Evolutionary conservation across 2,329 filamentous ascomycete species (phyloP).

Genomic region (Pseudomassariella vexata): DNA sequence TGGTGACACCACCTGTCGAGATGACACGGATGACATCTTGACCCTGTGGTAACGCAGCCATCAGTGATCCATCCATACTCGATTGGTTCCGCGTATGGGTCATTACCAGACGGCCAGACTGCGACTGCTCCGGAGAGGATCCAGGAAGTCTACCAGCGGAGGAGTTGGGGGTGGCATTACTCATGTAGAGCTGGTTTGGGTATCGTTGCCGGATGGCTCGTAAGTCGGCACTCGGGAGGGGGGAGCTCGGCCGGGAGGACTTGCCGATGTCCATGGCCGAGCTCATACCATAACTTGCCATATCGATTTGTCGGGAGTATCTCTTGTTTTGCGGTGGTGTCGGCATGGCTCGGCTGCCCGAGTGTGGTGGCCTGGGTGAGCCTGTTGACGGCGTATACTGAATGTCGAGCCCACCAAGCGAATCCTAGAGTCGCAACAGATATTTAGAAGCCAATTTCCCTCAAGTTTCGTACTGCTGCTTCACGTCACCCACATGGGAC

Average conservation of each 20-base stretch:
- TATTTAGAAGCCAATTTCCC: slow-evolving; percentile 10
- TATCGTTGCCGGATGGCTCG: slow-evolving; percentile 53
- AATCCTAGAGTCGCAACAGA: slow-evolving; percentile 53
- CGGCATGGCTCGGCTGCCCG: slow-evolving; percentile 39
- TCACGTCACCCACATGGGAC: neutral
- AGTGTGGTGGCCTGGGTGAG: slow-evolving; percentile 57
- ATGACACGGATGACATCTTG: slow-evolving; percentile 91
- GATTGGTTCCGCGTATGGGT: slow-evolving; percentile 74
- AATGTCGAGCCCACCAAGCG: slow-evolving; percentile 72
- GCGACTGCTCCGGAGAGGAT: slow-evolving; percentile 58
- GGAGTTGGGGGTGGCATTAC: slow-evolving; percentile 43
- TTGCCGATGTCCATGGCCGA: slow-evolving; percentile 37
- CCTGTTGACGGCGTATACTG: slow-evolving; percentile 56
- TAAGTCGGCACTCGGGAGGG: slow-evolving; percentile 51
- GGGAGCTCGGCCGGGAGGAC: slow-evolving; percentile 66
- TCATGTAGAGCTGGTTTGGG: slow-evolving; percentile 38
- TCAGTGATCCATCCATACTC: slow-evolving; percentile 79
- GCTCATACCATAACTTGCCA: slow-evolving; percentile 19
- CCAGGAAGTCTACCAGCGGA: slow-evolving; percentile 49
- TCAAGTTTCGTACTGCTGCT: neutral
- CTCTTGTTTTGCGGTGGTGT: slow-evolving; percentile 50
- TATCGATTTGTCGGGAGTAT: slow-evolving; percentile 57
- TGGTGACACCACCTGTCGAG: slow-evolving; percentile 83
- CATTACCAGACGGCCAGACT: slow-evolving; percentile 56
- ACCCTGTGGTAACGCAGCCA: slow-evolving; percentile 77